Evolutionary conservation across 257 asterid species (phyloP).

Genomic region (Eucommia ulmoides): DNA sequence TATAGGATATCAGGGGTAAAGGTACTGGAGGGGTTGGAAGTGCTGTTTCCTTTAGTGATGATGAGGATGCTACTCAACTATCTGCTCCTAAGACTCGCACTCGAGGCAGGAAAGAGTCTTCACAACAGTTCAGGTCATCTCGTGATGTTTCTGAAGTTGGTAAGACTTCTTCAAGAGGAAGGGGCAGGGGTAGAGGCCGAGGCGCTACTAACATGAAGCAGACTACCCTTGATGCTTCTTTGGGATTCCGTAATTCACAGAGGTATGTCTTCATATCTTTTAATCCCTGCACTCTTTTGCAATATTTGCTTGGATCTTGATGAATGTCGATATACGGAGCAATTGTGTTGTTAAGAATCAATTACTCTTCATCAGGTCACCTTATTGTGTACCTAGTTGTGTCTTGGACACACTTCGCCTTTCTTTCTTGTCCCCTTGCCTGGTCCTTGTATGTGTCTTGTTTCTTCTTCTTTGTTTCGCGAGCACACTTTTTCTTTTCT

Average conservation of each 20-base stretch:
- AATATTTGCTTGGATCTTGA: neutral
- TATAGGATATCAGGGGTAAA: slow-evolving; percentile 36
- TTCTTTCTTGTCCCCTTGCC: too few relatives aligned
- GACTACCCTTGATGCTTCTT: slow-evolving; percentile 74
- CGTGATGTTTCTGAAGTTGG: slow-evolving; percentile 40
- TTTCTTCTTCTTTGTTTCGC: too few relatives aligned
- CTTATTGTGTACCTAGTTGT: too few relatives aligned
- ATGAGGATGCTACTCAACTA: slow-evolving; percentile 46
- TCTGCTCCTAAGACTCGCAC: slow-evolving; percentile 45
- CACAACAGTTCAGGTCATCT: slow-evolving; percentile 53
- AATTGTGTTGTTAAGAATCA: too few relatives aligned
- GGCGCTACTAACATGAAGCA: slow-evolving; percentile 60
- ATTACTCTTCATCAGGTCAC: too few relatives aligned
- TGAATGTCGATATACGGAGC: too few relatives aligned
- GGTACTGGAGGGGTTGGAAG: slow-evolving; percentile 36
- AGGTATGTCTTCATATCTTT: slow-evolving; percentile 30
- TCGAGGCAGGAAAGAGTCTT: slow-evolving; percentile 49
- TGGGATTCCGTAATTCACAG: slow-evolving; percentile 72
- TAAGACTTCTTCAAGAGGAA: slow-evolving; percentile 69
- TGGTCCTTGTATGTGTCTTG: too few relatives aligned
- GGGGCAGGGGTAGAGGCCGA: slow-evolving; percentile 65
- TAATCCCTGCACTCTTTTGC: neutral
- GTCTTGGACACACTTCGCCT: too few relatives aligned
- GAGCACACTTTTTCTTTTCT: too few relatives aligned
- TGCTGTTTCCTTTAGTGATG: slow-evolving; percentile 74